These are phyloP conservation scores for Boletus pseudo-olivaceus DNA, from an alignment of 768 basidiomycete genomes.

Conservation along the genomic window DNA sequence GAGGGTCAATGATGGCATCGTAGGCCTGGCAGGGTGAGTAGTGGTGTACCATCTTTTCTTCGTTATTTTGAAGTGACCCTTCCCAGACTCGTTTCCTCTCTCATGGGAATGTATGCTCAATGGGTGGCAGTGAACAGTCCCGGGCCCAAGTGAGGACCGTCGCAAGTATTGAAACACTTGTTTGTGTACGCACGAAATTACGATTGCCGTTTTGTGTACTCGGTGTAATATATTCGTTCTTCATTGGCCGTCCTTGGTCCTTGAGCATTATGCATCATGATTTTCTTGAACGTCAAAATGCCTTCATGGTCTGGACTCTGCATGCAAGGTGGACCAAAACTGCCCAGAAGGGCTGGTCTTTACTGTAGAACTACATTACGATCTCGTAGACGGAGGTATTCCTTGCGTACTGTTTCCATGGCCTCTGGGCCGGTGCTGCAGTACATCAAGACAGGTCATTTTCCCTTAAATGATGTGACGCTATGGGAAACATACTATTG, in stretches of 20 bases:
- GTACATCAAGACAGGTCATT: not conserved
- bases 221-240: conserved; percentile 7
- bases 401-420: conserved; percentile 67
- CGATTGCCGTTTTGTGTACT: not conserved
- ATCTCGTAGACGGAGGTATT: conserved; percentile 68
- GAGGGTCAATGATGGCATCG: conserved; percentile 75
- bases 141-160: conserved; percentile 31
- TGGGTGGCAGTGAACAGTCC: conserved; percentile 53
- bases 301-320: no score
- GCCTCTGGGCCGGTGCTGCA: conserved; percentile 67
- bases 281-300: not conserved
- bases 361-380: conserved; percentile 11
- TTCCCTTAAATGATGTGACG: not conserved
- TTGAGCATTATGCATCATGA: not conserved
- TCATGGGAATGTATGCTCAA: conserved; percentile 65
- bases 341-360: not conserved
- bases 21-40: conserved; percentile 83
- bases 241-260: not conserved
- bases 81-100: conserved; percentile 61
- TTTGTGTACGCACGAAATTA: not conserved
- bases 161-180: not conserved
- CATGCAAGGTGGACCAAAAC: not conserved
- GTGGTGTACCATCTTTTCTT: conserved; percentile 5
- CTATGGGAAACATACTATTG: conserved; percentile 56
- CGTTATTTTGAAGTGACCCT: conserved; percentile 2